Percentiles rank a stretch among this genome's conserved stretches.
phyloP scores from a whole-genome alignment of 2,329 filamentous ascomycete genomes.

The Mycosphaerella sp. region DNA sequence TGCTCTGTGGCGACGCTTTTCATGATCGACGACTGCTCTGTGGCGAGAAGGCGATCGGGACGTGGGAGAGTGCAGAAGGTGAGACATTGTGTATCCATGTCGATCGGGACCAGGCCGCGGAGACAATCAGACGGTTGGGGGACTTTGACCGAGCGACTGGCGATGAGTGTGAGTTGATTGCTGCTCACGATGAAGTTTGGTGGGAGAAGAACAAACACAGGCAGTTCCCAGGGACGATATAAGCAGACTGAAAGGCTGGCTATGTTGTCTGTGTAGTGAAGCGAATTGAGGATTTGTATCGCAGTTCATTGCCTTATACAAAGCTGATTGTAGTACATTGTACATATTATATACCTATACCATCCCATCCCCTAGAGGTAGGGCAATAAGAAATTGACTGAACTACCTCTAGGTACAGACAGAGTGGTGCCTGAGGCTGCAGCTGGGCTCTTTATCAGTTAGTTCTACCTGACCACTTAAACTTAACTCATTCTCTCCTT shows the following conservation, averaged over 20 bases:
- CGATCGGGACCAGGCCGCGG: conserved; percentile 41
- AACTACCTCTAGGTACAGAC: no score
- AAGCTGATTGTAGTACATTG: no score
- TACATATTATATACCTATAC: no score
- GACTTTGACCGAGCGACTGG: conserved; percentile 30
- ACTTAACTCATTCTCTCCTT: no score
- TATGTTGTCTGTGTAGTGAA: no score
- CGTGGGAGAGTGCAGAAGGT: conserved; percentile 44
- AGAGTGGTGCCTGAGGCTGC: no score
- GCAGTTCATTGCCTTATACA: no score
- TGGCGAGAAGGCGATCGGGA: conserved; percentile 48
- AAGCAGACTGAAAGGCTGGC: neutral
- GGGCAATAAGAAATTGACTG: no score
- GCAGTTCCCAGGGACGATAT: conserved; percentile 28
- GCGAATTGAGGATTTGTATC: no score
- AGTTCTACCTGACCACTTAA: no score
- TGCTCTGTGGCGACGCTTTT: conserved; percentile 49
- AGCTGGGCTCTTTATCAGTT: no score
- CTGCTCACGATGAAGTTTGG: conserved; percentile 48
- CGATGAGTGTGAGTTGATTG: conserved; percentile 45
- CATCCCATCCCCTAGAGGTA: no score
- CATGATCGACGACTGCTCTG: conserved; percentile 48
- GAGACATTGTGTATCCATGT: conserved; percentile 46
- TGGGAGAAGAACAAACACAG: conserved; percentile 30
- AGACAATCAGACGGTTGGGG: conserved; percentile 40